These are phyloP conservation scores for Backusella liffmaniae DNA, from an alignment of 192 early-diverging fungal genomes.

Conservation along the genomic window DNA sequence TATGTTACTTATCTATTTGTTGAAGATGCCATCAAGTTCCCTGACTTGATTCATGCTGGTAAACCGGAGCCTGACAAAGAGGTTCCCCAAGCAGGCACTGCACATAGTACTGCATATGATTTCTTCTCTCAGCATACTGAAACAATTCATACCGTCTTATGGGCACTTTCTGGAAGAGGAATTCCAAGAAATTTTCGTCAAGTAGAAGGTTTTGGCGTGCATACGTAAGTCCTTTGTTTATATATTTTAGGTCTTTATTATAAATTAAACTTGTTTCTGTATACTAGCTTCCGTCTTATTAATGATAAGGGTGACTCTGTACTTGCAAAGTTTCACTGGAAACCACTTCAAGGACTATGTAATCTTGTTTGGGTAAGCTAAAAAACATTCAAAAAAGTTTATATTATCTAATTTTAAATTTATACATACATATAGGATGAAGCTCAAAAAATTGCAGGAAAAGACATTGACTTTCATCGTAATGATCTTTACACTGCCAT, in stretches of 20 bases:
- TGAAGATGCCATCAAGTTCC: slow-evolving; percentile 39
- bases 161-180: slow-evolving; percentile 43
- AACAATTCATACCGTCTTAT: slow-evolving; percentile 38
- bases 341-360: slow-evolving; percentile 34
- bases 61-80: slow-evolving; percentile 45
- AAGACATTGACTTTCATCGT: slow-evolving; percentile 44
- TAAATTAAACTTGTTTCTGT: not conserved
- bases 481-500: slow-evolving; percentile 43
- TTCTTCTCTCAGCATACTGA: slow-evolving; percentile 42
- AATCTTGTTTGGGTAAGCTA: slow-evolving; percentile 19
- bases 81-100: slow-evolving; percentile 43
- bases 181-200: slow-evolving; percentile 38
- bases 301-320: slow-evolving; percentile 38
- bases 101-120: slow-evolving; percentile 41
- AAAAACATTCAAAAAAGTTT: not conserved
- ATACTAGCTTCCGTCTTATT: slow-evolving; percentile 34
- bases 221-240: slow-evolving; percentile 27
- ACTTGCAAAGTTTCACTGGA: slow-evolving; percentile 52
- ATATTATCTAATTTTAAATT: not conserved
- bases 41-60: slow-evolving; percentile 38
- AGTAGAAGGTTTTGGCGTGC: slow-evolving; percentile 48
- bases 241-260: not conserved
- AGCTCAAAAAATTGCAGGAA: slow-evolving; percentile 37
- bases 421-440: slow-evolving; percentile 32
- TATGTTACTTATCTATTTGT: not conserved